Base-by-base conservation (phyloP, 768 basidiomycete genomes). In the Collybia sordida region DNA sequence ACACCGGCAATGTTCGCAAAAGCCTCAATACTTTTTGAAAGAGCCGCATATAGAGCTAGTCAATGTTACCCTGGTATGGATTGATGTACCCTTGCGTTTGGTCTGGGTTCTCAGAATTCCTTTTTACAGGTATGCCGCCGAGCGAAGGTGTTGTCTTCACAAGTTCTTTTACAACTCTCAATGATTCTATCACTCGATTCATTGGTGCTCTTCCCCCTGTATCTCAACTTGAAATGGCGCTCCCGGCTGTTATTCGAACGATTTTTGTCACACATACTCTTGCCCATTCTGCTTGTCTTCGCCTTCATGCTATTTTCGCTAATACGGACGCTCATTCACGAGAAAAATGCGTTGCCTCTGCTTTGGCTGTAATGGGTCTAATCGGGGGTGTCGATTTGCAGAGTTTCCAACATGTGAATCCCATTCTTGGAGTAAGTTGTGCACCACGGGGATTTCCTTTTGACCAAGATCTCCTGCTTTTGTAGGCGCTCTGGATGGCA, bases 371-470 rank as follows among this genome's bases (percentile, higher is more conserved):
- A 47, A 68, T 77, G 54, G 64, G 75, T 21, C 62, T 63, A 45
- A 66, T 70, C 48, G 70, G 64, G 9, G 67, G 69, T 39, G 59
- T 71, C 18, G 67, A 69, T 50, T 59, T 72, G n/a, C 64, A 64
- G 27, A 68, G 68, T 41, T 52, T 76, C n/a, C 71, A 68, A 5
- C 63, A 65, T 47, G 62, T 77, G 15, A 76, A 73, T 56, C 75
- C 77, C 18, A 72, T 79, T 23, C 72, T 77, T 69, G 75, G 75
- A 28, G 77, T 79, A 60, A 60, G 75, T 72, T 27, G n/a, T 24
- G 18, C 34, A 2, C 39, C 40, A n/a, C n/a, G 35, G 12, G 7
- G 18, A 28, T 4, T 37, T 57, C 25, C 23, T 27, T 18, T 23
- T 47, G 53, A 43, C 25, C 34, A 47, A 31, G 21, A 35, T 42